phyloP scores from a whole-genome alignment of 2,329 filamentous ascomycete genomes.

The Bipolaris bicolor region DNA sequence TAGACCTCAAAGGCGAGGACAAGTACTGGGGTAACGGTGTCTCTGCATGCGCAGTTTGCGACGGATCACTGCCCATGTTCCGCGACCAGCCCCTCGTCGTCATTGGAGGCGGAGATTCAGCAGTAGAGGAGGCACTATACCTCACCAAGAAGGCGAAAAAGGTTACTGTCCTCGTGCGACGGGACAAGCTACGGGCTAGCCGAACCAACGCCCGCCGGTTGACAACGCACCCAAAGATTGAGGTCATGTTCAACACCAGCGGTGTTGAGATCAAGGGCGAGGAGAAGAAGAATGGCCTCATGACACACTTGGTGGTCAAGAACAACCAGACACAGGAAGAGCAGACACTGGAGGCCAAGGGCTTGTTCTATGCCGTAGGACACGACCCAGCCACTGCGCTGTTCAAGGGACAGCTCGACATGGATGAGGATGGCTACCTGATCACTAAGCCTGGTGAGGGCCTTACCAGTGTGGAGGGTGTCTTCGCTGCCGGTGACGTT shows the following conservation, averaged over 20 bases:
- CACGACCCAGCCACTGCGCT: conserved; percentile 93
- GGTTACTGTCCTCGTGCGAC: conserved; percentile 90
- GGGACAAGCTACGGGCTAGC: conserved; percentile 83
- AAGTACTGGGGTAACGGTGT: conserved; percentile 98
- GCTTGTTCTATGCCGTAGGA: conserved; percentile 95
- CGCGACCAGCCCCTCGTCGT: conserved; percentile 93
- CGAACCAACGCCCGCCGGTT: conserved; percentile 91
- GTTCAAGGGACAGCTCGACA: conserved; percentile 87
- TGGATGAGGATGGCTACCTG: conserved; percentile 90
- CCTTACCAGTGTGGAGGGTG: conserved; percentile 84
- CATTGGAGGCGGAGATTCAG: conserved; percentile 95
- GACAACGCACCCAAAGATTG: conserved; percentile 84
- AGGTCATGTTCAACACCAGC: conserved; percentile 82
- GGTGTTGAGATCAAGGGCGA: conserved; percentile 86
- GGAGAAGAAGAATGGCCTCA: conserved; percentile 73
- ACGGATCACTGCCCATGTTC: conserved; percentile 97
- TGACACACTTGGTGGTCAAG: conserved; percentile 86
- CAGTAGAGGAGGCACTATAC: conserved; percentile 96
- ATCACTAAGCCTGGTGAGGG: conserved; percentile 87
- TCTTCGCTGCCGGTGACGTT: conserved; percentile 96
- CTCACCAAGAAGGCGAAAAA: conserved; percentile 96
- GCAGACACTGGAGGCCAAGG: conserved; percentile 87
- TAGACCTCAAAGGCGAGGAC: conserved; percentile 85
- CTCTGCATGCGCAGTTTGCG: conserved; percentile 95
- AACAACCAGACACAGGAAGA: conserved; percentile 76